These are phyloP conservation scores for Arxiozyma bovina DNA, from an alignment of 1,139 yeast species.

Conservation along the genomic window DNA sequence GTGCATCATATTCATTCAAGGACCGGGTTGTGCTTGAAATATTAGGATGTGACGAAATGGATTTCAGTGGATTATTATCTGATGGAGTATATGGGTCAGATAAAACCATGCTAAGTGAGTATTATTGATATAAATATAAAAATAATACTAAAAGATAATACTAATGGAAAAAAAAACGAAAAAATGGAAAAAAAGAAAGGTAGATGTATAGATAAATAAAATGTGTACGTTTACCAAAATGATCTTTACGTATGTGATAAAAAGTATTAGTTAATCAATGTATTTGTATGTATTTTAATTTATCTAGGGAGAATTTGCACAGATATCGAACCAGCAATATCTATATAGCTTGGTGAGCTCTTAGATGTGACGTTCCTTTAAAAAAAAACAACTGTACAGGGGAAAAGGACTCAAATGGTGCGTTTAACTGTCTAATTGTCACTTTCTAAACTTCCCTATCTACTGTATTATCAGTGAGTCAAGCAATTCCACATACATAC, in stretches of 20 bases:
- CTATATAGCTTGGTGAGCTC: background rate
- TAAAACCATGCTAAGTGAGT: background rate
- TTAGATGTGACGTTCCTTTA: background rate
- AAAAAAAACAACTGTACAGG: background rate
- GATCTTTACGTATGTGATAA: too few relatives aligned
- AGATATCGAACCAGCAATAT: constrained; percentile 1
- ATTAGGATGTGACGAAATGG: background rate
- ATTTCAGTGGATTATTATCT: background rate
- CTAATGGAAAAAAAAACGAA: too few relatives aligned
- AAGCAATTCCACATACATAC: too few relatives aligned
- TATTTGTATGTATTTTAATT: background rate
- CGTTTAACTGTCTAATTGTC: background rate
- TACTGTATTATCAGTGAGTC: background rate
- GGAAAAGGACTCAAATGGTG: background rate
- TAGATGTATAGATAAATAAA: too few relatives aligned
- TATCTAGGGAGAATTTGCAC: background rate
- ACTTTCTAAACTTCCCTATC: background rate
- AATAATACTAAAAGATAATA: too few relatives aligned
- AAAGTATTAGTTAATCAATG: too few relatives aligned
- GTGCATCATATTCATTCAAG: background rate
- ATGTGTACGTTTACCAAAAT: too few relatives aligned
- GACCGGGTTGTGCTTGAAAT: background rate
- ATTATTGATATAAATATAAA: background rate
- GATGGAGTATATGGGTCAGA: background rate
- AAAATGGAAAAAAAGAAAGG: background rate